Evolutionary conservation across 176 grass and related monocot species (phyloP), one percentile per base, ranked within the genome.

Genomic region (Pharus latifolius): DNA sequence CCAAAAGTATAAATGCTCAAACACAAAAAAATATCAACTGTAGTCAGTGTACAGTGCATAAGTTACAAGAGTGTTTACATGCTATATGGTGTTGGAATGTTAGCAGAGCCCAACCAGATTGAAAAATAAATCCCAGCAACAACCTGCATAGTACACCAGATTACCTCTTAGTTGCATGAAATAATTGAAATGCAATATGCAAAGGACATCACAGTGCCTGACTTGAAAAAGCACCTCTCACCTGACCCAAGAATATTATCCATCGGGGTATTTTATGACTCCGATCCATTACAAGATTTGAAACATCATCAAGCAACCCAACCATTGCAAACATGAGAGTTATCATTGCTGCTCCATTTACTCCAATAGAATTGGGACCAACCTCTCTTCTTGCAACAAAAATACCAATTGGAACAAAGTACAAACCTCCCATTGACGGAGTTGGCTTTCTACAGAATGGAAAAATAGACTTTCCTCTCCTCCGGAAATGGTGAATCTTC

Each of bases 341-440:
- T 34, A 74, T 83, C 69, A 88, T 44, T 33, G 72, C 81, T 69
- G 87, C 83, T 75, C 86, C 89, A 83, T 80, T 91, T 46, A 90
- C 44, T 58, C 44, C 77, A 75, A 49, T 81, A 35, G 71, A 83
- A 60, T 68, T 83, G 13, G 43, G 60, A 83, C 84, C 87, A 79
- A 63, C 74, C 11, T 87, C 68, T 37, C 65, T 72, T 83, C 53
- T 84, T 78, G 84, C 84, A 73, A 91, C 84, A 55, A 78, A 64
- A 78, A 98, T 85, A 65, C 87, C 95, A 76, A 98, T 56, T 35
- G 90, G 90, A 49, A 98, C 56, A 41, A 98, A 94, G 62, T 93
- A 98, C 38, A 98, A 42, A 37, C 95, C 95, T 78, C 87, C 95
- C 95, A 91, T 93, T 73, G 84, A 81, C 31, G 87, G 95, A 47